Conservation (phyloP, 306 rosid species). For the Prinsepia uniflora region DNA sequence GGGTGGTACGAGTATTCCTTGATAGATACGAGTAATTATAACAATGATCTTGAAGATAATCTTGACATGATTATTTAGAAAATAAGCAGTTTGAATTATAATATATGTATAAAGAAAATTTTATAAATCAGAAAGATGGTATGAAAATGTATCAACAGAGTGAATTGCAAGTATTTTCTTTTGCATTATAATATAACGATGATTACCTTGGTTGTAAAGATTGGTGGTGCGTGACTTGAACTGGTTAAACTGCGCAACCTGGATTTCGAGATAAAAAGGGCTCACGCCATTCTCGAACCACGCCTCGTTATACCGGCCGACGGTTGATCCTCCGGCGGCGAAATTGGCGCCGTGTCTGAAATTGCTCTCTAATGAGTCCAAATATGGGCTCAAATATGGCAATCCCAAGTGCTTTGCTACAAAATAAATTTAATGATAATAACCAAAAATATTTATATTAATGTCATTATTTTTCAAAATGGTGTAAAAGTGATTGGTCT, state of each 20-base stretch:
- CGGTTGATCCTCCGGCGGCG: constrained; percentile 73
- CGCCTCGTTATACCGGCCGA: constrained; percentile 49
- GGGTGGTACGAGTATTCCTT: too few species aligned
- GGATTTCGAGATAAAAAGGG: constrained; percentile 69
- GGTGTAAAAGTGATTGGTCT: too few species aligned
- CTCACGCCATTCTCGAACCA: constrained; percentile 46
- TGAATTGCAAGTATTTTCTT: too few species aligned
- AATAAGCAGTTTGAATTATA: too few species aligned
- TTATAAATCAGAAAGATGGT: too few species aligned
- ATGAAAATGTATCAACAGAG: too few species aligned
- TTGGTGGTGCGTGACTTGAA: constrained; percentile 54
- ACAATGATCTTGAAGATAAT: too few species aligned
- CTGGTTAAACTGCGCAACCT: constrained; percentile 47
- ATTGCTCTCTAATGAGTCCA: constrained; percentile 68
- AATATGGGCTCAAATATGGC: constrained; percentile 52
- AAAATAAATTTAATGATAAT: background rate
- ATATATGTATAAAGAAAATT: too few species aligned
- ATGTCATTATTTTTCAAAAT: background rate
- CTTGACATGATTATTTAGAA: too few species aligned
- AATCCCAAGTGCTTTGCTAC: constrained; percentile 55
- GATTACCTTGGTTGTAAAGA: constrained; percentile 43
- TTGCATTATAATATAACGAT: too few species aligned
- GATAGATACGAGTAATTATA: too few species aligned
- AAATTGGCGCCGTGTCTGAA: constrained; percentile 80
- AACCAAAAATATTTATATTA: background rate